Percentiles rank a stretch among this genome's conserved stretches.
These are phyloP conservation scores for Mimosa bimucronata DNA, from an alignment of 306 rosid species.

Conservation along the genomic window DNA sequence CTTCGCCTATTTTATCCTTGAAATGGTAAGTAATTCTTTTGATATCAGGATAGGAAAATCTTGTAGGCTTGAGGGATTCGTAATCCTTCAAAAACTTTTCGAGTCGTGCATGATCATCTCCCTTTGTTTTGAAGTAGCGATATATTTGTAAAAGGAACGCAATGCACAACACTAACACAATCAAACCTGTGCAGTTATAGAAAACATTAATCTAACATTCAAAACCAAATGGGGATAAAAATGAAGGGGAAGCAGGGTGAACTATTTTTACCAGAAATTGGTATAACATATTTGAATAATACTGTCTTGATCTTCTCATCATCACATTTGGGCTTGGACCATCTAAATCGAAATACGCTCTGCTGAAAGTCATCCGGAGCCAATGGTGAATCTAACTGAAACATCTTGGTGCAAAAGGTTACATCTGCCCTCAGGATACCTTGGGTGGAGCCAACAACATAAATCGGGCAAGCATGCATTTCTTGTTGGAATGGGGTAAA, in stretches of 20 bases:
- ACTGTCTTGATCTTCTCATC: no score
- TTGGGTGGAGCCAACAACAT: no score
- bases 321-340: no score
- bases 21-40: not conserved
- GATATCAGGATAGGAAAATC: conserved; percentile 48
- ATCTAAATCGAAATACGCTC: no score
- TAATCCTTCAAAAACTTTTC: conserved; percentile 46
- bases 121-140: conserved; percentile 1
- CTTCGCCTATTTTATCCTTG: not conserved
- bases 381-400: not conserved
- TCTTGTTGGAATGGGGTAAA: no score
- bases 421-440: no score
- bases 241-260: not conserved
- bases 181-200: not conserved
- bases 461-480: no score
- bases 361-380: no score
- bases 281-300: not conserved
- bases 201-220: not conserved
- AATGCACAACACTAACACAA: not conserved
- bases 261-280: not conserved
- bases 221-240: not conserved
- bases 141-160: not conserved
- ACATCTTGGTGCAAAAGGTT: no score
- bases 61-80: conserved; percentile 40
- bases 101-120: conserved; percentile 37